Evolutionary conservation across 441 rosid genomes (phyloP).

Genomic region (Populus trichocarpa): DNA sequence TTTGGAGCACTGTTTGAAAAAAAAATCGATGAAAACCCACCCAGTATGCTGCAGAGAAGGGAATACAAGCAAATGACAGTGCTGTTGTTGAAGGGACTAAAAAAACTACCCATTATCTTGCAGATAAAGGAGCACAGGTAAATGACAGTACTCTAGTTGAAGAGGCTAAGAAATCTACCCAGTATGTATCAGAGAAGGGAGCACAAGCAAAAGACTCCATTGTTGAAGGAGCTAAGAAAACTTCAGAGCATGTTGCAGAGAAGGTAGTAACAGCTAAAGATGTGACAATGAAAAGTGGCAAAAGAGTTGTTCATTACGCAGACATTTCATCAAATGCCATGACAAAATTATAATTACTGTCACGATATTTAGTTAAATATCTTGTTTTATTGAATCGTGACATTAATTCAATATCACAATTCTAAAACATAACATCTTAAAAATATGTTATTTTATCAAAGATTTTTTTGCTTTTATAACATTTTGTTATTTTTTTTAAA

Average conservation of each 20-base stretch:
- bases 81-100: conserved; percentile 26
- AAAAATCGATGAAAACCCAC: too few relatives aligned
- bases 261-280: conserved; percentile 27
- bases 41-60: conserved; percentile 8
- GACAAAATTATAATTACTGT: too few relatives aligned
- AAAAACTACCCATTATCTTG: not conserved
- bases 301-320: conserved; percentile 42
- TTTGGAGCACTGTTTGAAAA: too few relatives aligned
- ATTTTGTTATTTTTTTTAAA: too few relatives aligned
- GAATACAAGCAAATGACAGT: conserved; percentile 31
- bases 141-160: conserved; percentile 42
- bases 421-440: too few relatives aligned
- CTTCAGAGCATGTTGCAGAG: conserved; percentile 21
- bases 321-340: conserved; percentile 10
- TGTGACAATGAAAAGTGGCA: conserved; percentile 43
- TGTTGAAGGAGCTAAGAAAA: conserved; percentile 18
- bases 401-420: too few relatives aligned
- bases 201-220: too few relatives aligned
- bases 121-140: conserved; percentile 7
- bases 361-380: too few relatives aligned
- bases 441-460: too few relatives aligned
- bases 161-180: conserved; percentile 51
- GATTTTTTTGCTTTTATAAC: too few relatives aligned
- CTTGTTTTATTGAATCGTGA: too few relatives aligned
- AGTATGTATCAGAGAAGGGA: conserved; percentile 49